Percentiles rank a stretch among this genome's conserved stretches.
These are phyloP conservation scores for Catunica adiposa DNA, from an alignment of 2,329 filamentous ascomycete genomes.

Conservation along the genomic window DNA sequence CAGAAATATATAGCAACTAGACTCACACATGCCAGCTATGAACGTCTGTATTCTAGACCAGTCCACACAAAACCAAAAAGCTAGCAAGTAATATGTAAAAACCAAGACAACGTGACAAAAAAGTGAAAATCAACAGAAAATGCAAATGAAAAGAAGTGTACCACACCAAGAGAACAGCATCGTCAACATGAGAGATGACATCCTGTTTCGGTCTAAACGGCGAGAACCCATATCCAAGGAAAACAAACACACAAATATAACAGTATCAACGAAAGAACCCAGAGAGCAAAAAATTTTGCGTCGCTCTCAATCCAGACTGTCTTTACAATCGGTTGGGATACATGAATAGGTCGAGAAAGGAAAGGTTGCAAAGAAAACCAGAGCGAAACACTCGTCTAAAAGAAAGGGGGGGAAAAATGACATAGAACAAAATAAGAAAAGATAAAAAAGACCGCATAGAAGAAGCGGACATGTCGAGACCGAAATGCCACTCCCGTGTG, in stretches of 20 bases:
- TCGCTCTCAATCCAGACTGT: no score
- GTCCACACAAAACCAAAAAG: background rate
- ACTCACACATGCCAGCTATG: background rate
- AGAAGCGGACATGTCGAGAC: background rate
- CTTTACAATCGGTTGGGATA: no score
- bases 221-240: constrained; percentile 1
- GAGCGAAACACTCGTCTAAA: background rate
- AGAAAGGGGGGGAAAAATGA: background rate
- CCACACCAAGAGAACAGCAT: background rate
- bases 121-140: background rate
- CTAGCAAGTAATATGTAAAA: background rate
- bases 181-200: background rate
- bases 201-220: background rate
- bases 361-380: background rate
- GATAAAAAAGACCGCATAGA: background rate
- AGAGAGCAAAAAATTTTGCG: background rate
- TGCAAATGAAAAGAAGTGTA: background rate
- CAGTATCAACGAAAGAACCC: background rate
- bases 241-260: constrained; percentile 2
- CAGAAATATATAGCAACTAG: background rate
- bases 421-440: background rate
- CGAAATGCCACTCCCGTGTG: background rate
- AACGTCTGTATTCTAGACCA: background rate
- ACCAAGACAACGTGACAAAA: background rate
- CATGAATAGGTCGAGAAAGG: no score